Evolutionary conservation across 2,329 filamentous ascomycete species (phyloP).

Genomic region (Diaporthe eres): DNA sequence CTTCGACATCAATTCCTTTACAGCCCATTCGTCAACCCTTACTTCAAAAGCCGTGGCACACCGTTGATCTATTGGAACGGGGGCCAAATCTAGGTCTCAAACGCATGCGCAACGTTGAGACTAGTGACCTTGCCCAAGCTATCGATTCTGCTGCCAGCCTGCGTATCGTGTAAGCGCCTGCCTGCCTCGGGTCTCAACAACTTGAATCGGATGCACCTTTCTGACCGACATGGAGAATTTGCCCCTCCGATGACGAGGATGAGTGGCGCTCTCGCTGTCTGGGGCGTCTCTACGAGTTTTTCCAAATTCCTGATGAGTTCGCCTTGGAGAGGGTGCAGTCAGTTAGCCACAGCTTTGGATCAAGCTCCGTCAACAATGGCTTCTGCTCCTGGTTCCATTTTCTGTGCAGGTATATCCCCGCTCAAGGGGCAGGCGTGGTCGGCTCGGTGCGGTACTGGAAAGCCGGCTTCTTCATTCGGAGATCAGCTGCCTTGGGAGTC

Average conservation of each 20-base stretch:
- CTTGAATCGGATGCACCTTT: background rate
- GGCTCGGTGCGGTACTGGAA: background rate
- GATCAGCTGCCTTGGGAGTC: background rate
- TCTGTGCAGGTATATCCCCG: background rate
- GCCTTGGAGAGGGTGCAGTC: background rate
- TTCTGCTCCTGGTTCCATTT: background rate
- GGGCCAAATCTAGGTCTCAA: too few species aligned
- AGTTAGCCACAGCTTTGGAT: background rate
- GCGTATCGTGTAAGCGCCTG: background rate
- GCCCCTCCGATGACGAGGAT: background rate
- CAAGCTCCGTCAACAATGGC: background rate
- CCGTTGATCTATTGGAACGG: background rate
- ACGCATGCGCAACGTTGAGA: background rate
- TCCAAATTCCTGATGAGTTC: background rate
- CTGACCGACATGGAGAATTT: background rate
- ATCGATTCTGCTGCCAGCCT: background rate
- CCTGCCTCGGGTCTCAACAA: too few species aligned
- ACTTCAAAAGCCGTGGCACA: background rate
- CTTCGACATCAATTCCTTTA: background rate
- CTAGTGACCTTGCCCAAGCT: background rate
- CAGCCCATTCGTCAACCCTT: background rate
- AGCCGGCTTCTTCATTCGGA: background rate
- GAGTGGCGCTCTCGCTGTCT: background rate
- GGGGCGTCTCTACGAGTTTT: background rate
- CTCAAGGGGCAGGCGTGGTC: background rate